Evolutionary conservation across 768 basidiomycete species (phyloP), one percentile per base, ranked within the genome.

Genomic region (Agaricus blazei): DNA sequence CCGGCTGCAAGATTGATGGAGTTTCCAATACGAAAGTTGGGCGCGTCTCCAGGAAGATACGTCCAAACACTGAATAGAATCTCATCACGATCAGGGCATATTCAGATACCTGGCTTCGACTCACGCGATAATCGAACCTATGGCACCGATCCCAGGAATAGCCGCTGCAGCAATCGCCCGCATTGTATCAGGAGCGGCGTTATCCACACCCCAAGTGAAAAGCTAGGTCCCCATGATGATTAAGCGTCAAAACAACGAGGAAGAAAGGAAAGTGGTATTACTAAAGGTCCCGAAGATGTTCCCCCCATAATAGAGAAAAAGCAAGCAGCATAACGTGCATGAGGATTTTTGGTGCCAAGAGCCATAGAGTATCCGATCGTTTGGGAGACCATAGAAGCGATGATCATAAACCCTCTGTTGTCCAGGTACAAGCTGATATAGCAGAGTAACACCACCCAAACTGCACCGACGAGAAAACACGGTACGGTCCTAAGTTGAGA

Each of bases 401-500:
- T 56, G 46, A 76, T 68, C 9, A 72, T 67, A n/a, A 65, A 55
- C 4, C 66, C 70, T 14, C 75, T 70, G 52, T 70, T 66, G 42
- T 66, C 68, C 6, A 68, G 63, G 11, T 70, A 69, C 51, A 69
- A 73, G 50, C 73, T 71, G 24, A 61, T 53, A 57, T 72, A 78
- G 15, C 70, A 63, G 29, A 58, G 61, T 15, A 66, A 31, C 19
- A 78, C 48, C 1, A 75, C 68, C 72, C 76, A 78, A 34, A 73
- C 66, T 6, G 66, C 71, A 11, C 70, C 72, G 3, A 72, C 70
- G 24, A 74, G 56, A 52, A 74, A 79, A 2, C 75, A 74, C 0
- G 77, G 77, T 0, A 80, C 78, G 11, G 77, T 78, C 4, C 75
- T 71, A 9, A 80, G 68, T 56, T 80, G 77, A 3, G 74, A 68